phyloP scores from a whole-genome alignment of 2,329 filamentous ascomycete genomes.

The Lasiodiplodia gonubiensis region DNA sequence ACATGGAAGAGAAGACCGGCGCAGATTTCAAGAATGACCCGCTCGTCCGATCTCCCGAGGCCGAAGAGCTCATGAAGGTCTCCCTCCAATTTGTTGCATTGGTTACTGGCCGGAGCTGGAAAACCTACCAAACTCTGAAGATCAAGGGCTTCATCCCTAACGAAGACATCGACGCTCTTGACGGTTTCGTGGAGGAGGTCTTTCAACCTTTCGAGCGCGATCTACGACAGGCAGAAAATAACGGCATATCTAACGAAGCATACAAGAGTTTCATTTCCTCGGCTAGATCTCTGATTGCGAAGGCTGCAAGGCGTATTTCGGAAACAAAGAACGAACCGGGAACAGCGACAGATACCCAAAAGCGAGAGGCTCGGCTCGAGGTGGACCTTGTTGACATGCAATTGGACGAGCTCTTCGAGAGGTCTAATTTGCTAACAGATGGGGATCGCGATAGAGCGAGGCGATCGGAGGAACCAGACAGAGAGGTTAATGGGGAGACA shows the following conservation, averaged over 20 bases:
- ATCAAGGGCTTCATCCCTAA: not conserved
- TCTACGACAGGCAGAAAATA: conserved; percentile 13
- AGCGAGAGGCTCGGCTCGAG: conserved; percentile 20
- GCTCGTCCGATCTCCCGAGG: conserved; percentile 15
- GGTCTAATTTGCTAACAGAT: conserved; percentile 6
- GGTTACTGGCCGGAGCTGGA: conserved; percentile 26
- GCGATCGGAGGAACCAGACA: conserved; percentile 7
- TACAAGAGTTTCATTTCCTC: conserved; percentile 22
- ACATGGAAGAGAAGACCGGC: conserved; percentile 35
- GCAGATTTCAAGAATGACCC: conserved; percentile 30
- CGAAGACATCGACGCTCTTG: conserved; percentile 9
- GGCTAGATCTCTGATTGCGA: conserved; percentile 19
- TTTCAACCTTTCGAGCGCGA: conserved; percentile 26
- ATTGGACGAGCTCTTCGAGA: conserved; percentile 25
- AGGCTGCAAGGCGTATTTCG: conserved; percentile 16
- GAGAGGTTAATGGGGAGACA: not conserved
- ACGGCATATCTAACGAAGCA: conserved; percentile 18
- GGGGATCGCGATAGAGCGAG: not conserved
- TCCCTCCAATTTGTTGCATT: conserved; percentile 23
- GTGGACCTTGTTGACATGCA: conserved; percentile 24
- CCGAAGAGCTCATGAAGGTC: conserved; percentile 24
- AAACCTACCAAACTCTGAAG: conserved; percentile 11
- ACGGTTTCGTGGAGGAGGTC: conserved; percentile 23
- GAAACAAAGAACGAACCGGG: conserved; percentile 21
- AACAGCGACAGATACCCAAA: conserved; percentile 12